These are phyloP conservation scores for Trametes hirsuta DNA, from an alignment of 1,284 basidiomycete genomes.

Conservation along the genomic window DNA sequence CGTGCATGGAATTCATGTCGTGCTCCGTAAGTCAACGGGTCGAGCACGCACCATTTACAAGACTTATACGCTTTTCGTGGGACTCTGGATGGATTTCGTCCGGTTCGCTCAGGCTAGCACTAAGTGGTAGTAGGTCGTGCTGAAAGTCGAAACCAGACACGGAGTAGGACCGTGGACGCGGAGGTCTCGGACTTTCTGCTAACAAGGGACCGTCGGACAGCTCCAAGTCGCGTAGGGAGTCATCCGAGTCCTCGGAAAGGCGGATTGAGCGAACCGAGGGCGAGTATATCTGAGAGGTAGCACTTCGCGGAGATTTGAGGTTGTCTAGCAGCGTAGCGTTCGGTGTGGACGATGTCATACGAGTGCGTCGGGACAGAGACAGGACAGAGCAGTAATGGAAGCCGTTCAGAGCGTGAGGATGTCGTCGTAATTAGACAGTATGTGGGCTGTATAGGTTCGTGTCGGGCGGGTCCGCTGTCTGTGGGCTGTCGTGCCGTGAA, in stretches of 20 bases:
- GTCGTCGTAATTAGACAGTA: neutral
- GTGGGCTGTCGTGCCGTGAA: too few relatives aligned
- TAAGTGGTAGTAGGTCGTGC: constrained; percentile 76
- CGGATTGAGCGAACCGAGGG: constrained; percentile 49
- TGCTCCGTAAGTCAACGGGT: neutral
- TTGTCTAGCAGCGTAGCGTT: constrained; percentile 39
- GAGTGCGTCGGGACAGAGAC: constrained; percentile 4
- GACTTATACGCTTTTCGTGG: constrained; percentile 73
- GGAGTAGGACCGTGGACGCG: constrained; percentile 66
- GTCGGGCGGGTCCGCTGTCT: too few relatives aligned
- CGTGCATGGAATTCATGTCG: neutral
- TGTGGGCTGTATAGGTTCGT: too few relatives aligned
- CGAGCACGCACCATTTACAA: constrained; percentile 68
- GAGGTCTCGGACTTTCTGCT: constrained; percentile 34
- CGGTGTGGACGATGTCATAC: constrained; percentile 37
- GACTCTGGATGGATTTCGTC: constrained; percentile 49
- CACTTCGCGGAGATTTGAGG: constrained; percentile 38
- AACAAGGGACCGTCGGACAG: constrained; percentile 62
- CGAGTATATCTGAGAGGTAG: constrained; percentile 33
- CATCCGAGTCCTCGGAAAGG: constrained; percentile 67
- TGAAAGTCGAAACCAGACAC: constrained; percentile 80
- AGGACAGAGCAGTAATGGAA: neutral
- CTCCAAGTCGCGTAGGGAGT: constrained; percentile 78
- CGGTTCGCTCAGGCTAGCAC: constrained; percentile 71
- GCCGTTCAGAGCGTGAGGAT: neutral